Evolutionary conservation across 2,329 filamentous ascomycete genomes (phyloP).

Genomic region (Xylariaceae sp.): DNA sequence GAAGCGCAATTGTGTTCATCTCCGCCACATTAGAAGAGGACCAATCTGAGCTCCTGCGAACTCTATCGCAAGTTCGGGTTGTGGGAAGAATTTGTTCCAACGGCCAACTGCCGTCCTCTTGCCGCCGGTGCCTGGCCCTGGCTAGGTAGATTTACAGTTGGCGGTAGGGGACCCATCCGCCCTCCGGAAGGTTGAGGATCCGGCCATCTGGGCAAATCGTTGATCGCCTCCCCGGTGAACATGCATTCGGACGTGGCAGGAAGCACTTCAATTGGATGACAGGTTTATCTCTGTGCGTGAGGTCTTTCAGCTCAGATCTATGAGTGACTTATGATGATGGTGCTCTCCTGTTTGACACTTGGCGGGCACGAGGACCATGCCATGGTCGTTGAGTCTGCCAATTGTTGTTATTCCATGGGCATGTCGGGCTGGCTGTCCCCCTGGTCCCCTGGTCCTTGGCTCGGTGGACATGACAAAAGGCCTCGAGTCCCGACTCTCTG

Average conservation of each 20-base stretch:
- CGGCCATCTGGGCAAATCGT: conserved; percentile 18
- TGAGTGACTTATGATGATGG: no score
- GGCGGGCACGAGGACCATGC: conserved; percentile 1
- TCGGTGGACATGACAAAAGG: no score
- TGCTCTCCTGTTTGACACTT: neutral
- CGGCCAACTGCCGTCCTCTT: conserved; percentile 7
- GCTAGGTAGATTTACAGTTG: conserved; percentile 4
- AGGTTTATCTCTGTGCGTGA: neutral
- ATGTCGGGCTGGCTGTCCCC: no score
- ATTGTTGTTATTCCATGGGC: no score
- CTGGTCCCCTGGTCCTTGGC: no score
- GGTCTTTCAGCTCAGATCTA: conserved; percentile 1
- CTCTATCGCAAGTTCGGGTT: no score
- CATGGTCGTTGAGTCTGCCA: no score
- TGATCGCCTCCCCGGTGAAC: conserved; percentile 12
- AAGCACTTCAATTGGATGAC: conserved; percentile 2
- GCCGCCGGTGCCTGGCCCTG: conserved; percentile 6
- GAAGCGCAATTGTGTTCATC: no score
- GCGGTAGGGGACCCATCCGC: conserved; percentile 15
- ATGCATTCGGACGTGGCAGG: neutral
- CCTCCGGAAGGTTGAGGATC: conserved; percentile 19
- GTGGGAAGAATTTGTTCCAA: no score
- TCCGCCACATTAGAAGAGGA: no score
- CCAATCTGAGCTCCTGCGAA: no score
- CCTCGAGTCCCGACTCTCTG: conserved; percentile 16